phyloP scores from a whole-genome alignment of 192 early-diverging fungal genomes.

The Oehlia diaphana region DNA sequence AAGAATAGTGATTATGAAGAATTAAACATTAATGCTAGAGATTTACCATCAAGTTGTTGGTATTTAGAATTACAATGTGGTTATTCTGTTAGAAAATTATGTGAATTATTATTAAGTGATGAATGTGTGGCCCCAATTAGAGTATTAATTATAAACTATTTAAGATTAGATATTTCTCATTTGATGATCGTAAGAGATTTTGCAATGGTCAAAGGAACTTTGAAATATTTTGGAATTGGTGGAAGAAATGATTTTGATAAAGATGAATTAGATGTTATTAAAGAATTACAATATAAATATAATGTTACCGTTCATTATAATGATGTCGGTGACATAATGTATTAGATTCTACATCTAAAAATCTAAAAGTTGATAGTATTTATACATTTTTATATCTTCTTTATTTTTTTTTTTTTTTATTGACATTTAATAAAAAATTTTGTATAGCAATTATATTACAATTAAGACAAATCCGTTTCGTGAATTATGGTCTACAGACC shows the following conservation, averaged over 20 bases:
- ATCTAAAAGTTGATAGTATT: too few species aligned
- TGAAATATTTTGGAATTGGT: neutral
- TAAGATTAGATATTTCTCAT: neutral
- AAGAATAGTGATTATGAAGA: neutral
- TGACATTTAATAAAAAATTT: too few species aligned
- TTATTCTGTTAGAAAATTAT: neutral
- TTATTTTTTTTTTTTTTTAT: too few species aligned
- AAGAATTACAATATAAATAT: neutral
- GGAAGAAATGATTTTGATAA: neutral
- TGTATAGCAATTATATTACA: too few species aligned
- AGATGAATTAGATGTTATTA: neutral
- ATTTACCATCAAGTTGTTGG: neutral
- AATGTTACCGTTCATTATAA: neutral
- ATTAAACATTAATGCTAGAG: neutral
- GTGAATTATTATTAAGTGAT: neutral
- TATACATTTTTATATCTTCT: too few species aligned
- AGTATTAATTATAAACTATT: neutral
- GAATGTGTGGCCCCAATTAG: neutral
- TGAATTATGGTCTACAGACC: too few species aligned
- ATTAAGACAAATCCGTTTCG: too few species aligned
- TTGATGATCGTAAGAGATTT: neutral
- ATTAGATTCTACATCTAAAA: too few species aligned
- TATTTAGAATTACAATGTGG: neutral
- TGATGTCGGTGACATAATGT: too few species aligned
- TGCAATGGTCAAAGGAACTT: neutral